Evolutionary conservation across 169 alveolate genomes (phyloP).

Genomic region (Plasmodium relictum): DNA sequence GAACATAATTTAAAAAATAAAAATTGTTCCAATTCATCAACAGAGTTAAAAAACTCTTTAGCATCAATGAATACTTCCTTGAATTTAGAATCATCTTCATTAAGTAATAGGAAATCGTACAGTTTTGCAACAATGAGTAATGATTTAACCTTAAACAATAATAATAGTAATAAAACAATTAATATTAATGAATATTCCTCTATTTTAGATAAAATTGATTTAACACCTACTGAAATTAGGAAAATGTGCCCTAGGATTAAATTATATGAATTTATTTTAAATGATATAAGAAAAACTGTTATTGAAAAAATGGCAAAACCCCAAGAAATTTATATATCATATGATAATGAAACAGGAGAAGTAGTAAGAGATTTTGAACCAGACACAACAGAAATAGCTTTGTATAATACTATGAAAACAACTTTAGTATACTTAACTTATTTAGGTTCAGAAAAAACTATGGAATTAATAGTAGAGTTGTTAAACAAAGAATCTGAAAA

Average conservation of each 20-base stretch:
- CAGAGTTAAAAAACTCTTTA: slow-evolving; percentile 29
- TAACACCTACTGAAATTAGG: slow-evolving; percentile 55
- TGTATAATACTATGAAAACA: slow-evolving; percentile 96
- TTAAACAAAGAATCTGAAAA: slow-evolving; percentile 90
- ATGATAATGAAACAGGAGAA: slow-evolving; percentile 93
- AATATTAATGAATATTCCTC: slow-evolving; percentile 68
- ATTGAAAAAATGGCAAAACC: slow-evolving; percentile 97
- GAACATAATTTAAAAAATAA: slow-evolving; percentile 80
- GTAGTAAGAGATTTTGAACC: slow-evolving; percentile 91
- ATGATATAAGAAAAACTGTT: slow-evolving; percentile 78
- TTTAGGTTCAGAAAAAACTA: slow-evolving; percentile 95
- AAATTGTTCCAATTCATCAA: slow-evolving; percentile 38
- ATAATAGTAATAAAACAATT: slow-evolving; percentile 1
- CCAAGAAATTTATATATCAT: slow-evolving; percentile 93
- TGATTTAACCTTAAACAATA: neutral
- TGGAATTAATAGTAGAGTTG: slow-evolving; percentile 92
- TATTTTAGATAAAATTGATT: slow-evolving; percentile 65
- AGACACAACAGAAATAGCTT: slow-evolving; percentile 96
- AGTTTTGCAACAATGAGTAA: slow-evolving; percentile 68
- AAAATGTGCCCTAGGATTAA: slow-evolving; percentile 67
- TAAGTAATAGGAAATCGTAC: slow-evolving; percentile 50
- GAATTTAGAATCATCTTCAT: slow-evolving; percentile 9
- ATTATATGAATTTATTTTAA: slow-evolving; percentile 68
- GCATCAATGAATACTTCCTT: neutral
- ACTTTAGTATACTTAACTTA: slow-evolving; percentile 95